Percentiles rank a stretch among this genome's conserved stretches.
phyloP scores from a whole-genome alignment of 345 rosid genomes.

The Erucastrum elatum region DNA sequence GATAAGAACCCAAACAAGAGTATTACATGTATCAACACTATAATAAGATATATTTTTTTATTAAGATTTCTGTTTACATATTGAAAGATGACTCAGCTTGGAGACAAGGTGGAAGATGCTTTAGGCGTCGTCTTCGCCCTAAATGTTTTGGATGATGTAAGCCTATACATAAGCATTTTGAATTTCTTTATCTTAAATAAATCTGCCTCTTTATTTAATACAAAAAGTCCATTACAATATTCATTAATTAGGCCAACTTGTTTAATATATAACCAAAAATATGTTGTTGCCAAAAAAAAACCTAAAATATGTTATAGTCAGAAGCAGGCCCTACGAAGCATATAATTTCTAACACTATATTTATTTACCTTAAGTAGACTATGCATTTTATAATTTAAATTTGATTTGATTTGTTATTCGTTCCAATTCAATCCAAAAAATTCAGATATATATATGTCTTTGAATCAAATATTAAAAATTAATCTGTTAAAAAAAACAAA shows the following conservation, averaged over 20 bases:
- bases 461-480: no score
- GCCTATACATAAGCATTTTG: background rate
- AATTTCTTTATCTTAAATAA: background rate
- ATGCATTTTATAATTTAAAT: no score
- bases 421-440: no score
- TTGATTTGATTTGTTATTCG: no score
- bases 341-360: no score
- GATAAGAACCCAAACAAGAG: background rate
- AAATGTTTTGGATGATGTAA: no score
- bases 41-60: background rate
- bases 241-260: conserved; percentile 22
- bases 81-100: conserved; percentile 24
- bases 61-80: background rate
- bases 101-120: conserved; percentile 19
- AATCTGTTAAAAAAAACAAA: no score
- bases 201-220: conserved; percentile 20
- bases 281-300: no score
- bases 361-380: no score
- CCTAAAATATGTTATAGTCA: background rate
- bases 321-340: no score
- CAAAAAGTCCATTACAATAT: conserved; percentile 19
- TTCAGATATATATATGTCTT: no score
- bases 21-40: background rate
- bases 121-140: background rate
- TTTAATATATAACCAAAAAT: background rate